Conservation (phyloP, 805 yeast species). For the Wickerhamiella occidentalis region DNA sequence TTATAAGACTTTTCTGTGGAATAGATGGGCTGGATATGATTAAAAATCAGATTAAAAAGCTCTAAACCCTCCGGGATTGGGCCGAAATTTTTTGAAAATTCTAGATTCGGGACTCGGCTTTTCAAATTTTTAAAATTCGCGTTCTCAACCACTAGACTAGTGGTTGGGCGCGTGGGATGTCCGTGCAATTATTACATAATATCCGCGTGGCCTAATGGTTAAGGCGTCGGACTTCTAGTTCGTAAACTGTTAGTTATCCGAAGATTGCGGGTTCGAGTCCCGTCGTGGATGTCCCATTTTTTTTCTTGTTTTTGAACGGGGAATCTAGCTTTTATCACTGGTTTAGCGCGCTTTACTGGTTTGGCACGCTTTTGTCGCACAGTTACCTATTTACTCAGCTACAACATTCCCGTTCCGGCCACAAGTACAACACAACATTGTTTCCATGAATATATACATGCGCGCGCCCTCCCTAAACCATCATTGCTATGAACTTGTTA, state of each 20-base stretch:
- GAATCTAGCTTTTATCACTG: no score
- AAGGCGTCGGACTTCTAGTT: slow-evolving; percentile 17
- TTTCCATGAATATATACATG: neutral
- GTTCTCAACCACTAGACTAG: neutral
- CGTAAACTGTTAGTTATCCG: slow-evolving; percentile 13
- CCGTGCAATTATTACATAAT: slow-evolving; percentile 11
- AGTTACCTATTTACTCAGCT: no score
- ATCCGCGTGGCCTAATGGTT: slow-evolving; percentile 21
- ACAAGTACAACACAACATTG: neutral
- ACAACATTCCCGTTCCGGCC: no score
- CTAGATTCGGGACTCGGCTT: neutral
- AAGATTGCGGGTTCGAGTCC: slow-evolving; percentile 25
- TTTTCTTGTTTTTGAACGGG: no score
- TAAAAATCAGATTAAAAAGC: no score
- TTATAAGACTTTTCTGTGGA: no score
- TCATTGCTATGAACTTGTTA: neutral
- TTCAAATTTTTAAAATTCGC: neutral
- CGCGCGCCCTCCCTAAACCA: neutral
- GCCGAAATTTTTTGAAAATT: neutral
- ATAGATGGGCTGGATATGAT: no score
- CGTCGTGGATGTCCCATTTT: slow-evolving; percentile 19
- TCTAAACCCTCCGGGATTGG: neutral
- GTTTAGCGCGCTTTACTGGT: no score
- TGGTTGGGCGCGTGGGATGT: slow-evolving; percentile 10
- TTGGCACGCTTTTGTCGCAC: no score